Evolutionary conservation across 2,329 filamentous ascomycete genomes (phyloP).

Genomic region (Fusarium sp.): DNA sequence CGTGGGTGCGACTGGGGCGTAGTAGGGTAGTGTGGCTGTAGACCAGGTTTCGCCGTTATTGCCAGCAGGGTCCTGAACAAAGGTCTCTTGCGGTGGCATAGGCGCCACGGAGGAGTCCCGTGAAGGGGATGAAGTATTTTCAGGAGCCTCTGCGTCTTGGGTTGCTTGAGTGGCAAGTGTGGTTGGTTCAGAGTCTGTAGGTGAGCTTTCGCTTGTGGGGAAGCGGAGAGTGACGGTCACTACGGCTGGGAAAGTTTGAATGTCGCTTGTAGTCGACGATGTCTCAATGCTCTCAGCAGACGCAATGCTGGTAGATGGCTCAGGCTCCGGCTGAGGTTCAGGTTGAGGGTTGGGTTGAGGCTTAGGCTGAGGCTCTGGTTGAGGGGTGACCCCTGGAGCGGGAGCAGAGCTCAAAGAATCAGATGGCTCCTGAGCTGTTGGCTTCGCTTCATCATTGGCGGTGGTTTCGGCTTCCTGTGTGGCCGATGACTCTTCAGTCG

Average conservation of each 20-base stretch:
- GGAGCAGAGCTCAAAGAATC: slow-evolving; percentile 14
- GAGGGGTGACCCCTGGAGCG: slow-evolving; percentile 13
- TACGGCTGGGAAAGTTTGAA: background rate
- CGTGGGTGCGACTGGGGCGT: slow-evolving; percentile 21
- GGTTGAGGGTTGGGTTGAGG: slow-evolving; percentile 20
- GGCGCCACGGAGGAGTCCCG: slow-evolving; percentile 5
- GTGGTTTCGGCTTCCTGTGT: slow-evolving; percentile 5
- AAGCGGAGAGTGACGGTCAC: slow-evolving; percentile 17
- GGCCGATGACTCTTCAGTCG: slow-evolving; percentile 7
- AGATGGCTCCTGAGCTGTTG: slow-evolving; percentile 9
- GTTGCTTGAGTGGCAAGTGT: slow-evolving; percentile 23
- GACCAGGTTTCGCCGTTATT: slow-evolving; percentile 16
- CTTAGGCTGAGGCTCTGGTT: slow-evolving; percentile 15
- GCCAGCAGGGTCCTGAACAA: slow-evolving; percentile 4
- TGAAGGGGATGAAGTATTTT: slow-evolving; percentile 14
- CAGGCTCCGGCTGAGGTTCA: slow-evolving; percentile 12
- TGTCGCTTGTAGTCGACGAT: background rate
- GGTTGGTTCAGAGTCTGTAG: slow-evolving; percentile 4
- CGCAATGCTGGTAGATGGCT: slow-evolving; percentile 13
- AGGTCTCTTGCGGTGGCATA: slow-evolving; percentile 17
- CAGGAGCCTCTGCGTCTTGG: background rate
- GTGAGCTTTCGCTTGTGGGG: slow-evolving; percentile 3
- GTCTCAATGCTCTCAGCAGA: background rate
- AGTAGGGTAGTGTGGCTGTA: slow-evolving; percentile 8
- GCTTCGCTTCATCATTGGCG: background rate